A percentile compares a stretch with the other conserved stretches of the same genome.
Conservation (phyloP, 495 filamentous ascomycete genomes). For the Tuber magnatum region DNA sequence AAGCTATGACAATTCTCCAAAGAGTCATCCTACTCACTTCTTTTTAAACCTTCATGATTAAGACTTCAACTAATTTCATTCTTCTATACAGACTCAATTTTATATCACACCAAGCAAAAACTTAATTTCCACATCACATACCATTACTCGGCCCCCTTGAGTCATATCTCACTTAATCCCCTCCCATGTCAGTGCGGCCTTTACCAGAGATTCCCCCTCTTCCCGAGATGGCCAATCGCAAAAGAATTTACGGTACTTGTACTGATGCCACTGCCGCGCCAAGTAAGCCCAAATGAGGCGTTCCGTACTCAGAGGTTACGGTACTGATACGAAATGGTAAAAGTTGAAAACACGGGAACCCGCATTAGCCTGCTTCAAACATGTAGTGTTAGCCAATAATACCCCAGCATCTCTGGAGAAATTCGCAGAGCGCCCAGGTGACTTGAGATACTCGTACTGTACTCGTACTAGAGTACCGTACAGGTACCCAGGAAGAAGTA, state of each 20-base stretch:
- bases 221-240: background rate
- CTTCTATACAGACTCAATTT: background rate
- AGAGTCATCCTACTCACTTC: background rate
- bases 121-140: background rate
- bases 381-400: no score
- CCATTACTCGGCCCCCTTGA: background rate
- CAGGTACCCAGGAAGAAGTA: no score
- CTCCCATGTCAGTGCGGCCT: background rate
- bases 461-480: no score
- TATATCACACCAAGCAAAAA: background rate
- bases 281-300: background rate
- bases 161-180: background rate
- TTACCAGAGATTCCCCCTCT: no score
- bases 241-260: background rate
- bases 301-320: no score
- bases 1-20: background rate
- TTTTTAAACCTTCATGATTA: background rate
- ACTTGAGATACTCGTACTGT: no score
- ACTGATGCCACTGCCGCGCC: background rate
- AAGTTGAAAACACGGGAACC: no score
- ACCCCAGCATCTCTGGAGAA: no score
- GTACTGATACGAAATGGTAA: no score
- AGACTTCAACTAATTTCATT: background rate
- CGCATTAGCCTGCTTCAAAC: no score
- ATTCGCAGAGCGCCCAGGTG: no score